These are phyloP conservation scores for Panaeolus papilionaceus DNA, from an alignment of 768 basidiomycete species.

Conservation along the genomic window DNA sequence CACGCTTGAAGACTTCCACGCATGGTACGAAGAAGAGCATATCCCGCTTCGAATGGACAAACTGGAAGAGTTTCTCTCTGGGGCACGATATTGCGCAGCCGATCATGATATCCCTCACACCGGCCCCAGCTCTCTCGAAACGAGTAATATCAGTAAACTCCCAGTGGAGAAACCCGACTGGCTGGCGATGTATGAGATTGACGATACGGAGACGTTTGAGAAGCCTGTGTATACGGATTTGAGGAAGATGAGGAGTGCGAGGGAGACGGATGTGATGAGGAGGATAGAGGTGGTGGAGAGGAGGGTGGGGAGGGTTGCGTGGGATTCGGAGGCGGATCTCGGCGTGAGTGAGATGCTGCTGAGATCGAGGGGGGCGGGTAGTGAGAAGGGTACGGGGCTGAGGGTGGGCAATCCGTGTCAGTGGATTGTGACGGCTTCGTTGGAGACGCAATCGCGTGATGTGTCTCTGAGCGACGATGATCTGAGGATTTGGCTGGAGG, in stretches of 20 bases:
- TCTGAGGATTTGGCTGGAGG: conserved; percentile 31
- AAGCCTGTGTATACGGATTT: conserved; percentile 50
- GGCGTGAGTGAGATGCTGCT: conserved; percentile 11
- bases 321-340: conserved; percentile 15
- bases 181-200: conserved; percentile 58
- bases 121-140: background rate
- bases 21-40: conserved; percentile 65
- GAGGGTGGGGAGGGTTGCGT: conserved; percentile 29
- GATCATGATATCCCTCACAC: conserved; percentile 28
- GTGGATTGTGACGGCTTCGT: conserved; percentile 26
- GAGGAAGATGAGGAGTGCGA: conserved; percentile 47
- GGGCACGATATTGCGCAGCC: conserved; percentile 48
- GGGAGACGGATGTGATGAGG: conserved; percentile 48
- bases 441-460: conserved; percentile 37
- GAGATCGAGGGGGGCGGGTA: background rate
- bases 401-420: conserved; percentile 24
- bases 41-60: conserved; percentile 55
- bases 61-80: conserved; percentile 52
- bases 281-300: conserved; percentile 52
- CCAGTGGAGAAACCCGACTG: conserved; percentile 41
- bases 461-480: conserved; percentile 25
- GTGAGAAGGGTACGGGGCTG: conserved; percentile 24
- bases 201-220: conserved; percentile 44
- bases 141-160: conserved; percentile 11
- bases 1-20: conserved; percentile 54